A percentile compares a stretch with the other conserved stretches of the same genome.
phyloP scores from a whole-genome alignment of 768 basidiomycete genomes.

The Lentinus tigrinus region DNA sequence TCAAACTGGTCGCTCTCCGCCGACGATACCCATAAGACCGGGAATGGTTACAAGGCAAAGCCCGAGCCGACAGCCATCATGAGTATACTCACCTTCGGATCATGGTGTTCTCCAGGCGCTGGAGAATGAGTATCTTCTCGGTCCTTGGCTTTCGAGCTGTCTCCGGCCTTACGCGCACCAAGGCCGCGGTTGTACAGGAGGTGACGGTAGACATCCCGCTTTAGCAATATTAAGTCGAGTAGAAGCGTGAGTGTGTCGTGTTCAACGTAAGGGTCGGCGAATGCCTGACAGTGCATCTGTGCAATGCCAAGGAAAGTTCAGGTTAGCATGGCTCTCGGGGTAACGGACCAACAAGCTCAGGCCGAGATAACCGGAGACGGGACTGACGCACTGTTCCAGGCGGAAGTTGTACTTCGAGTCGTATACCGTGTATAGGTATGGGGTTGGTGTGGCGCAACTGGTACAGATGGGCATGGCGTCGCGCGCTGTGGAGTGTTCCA shows the following conservation, averaged over 20 bases:
- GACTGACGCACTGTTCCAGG: constrained; percentile 80
- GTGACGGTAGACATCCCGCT: constrained; percentile 79
- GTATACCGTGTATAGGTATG: constrained; percentile 80
- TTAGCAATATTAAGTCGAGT: constrained; percentile 80
- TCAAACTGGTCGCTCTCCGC: no score
- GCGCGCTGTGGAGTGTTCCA: background rate
- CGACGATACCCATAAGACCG: no score
- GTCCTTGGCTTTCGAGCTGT: constrained; percentile 7
- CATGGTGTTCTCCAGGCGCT: background rate
- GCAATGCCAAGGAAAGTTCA: constrained; percentile 3
- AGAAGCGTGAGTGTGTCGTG: constrained; percentile 72
- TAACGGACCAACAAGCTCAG: constrained; percentile 2
- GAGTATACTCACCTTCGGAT: background rate
- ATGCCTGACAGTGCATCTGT: constrained; percentile 60
- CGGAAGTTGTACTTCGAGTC: constrained; percentile 75
- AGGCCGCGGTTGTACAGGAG: constrained; percentile 78
- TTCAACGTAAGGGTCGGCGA: constrained; percentile 88
- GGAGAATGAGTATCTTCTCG: background rate
- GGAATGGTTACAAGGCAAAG: no score
- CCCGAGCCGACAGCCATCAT: no score
- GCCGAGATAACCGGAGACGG: constrained; percentile 1
- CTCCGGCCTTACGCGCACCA: constrained; percentile 50
- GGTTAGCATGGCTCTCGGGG: constrained; percentile 5
- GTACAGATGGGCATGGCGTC: constrained; percentile 76
- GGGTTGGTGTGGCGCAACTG: constrained; percentile 61